These are phyloP conservation scores for Backusella circina DNA, from an alignment of 192 early-diverging fungal species.

Conservation along the genomic window DNA sequence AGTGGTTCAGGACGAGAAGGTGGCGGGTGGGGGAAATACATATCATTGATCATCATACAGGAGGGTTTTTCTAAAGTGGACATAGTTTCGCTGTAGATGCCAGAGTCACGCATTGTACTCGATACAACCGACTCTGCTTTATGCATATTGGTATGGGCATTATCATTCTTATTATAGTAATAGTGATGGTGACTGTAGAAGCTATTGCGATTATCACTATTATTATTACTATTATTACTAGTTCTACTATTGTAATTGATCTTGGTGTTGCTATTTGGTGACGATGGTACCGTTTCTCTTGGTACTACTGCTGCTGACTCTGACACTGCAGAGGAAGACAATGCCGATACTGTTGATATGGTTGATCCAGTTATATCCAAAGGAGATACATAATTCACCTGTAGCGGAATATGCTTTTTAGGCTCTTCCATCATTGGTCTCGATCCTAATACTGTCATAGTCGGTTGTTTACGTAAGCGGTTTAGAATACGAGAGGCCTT, in stretches of 20 bases:
- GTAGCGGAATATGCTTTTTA: not conserved
- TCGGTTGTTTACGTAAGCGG: conserved; percentile 9
- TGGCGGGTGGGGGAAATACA: not conserved
- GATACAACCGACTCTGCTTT: not conserved
- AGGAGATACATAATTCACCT: not conserved
- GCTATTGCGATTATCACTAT: not conserved
- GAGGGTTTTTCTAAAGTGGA: not conserved
- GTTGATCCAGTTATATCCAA: not conserved
- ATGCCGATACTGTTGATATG: not conserved
- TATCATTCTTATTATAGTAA: not conserved
- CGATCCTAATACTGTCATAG: not conserved
- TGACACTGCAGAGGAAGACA: not conserved
- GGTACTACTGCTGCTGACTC: not conserved
- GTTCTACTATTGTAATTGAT: not conserved
- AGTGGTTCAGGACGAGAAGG: not conserved
- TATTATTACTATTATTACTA: not conserved
- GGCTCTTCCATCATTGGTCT: not conserved
- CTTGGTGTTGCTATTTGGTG: not conserved
- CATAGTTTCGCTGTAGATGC: conserved; percentile 2
- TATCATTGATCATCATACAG: not conserved
- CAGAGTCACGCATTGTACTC: not conserved
- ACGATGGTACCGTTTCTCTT: not conserved
- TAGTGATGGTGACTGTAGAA: not conserved
- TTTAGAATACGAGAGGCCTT: not conserved
- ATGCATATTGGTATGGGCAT: not conserved